Evolutionary conservation across 805 yeast genomes (phyloP).

Genomic region (Lachancea meyersii): DNA sequence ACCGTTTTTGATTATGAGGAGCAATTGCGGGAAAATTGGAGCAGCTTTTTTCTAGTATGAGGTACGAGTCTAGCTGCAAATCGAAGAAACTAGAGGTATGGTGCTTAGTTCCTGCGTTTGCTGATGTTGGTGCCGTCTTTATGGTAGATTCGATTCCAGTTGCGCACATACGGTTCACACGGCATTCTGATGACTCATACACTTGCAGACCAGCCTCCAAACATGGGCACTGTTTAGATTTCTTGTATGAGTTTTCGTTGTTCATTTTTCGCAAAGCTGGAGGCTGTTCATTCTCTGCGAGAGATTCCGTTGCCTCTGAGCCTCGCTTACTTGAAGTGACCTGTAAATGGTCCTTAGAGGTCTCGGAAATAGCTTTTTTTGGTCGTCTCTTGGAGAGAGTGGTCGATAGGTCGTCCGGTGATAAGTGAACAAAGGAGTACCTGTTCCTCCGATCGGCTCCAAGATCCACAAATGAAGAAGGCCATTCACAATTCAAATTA

Average conservation of each 20-base stretch:
- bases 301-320: no score
- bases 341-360: no score
- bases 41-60: conserved; percentile 6
- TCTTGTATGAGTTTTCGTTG: no score
- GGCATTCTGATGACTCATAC: no score
- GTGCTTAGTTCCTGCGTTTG: not conserved
- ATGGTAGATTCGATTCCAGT: not conserved
- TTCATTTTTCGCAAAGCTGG: no score
- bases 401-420: not conserved
- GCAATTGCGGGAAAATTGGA: not conserved
- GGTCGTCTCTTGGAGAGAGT: no score
- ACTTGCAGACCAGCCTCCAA: no score
- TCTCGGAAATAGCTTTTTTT: no score
- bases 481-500: conserved; percentile 64
- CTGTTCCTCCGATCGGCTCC: not conserved
- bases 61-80: conserved; percentile 10
- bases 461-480: conserved; percentile 24
- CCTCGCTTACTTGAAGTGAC: no score
- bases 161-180: no score
- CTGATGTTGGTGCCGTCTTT: not conserved
- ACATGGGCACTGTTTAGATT: no score
- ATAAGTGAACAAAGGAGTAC: conserved; percentile 1
- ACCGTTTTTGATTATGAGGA: not conserved
- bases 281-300: no score
- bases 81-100: conserved; percentile 9